Evolutionary conservation across 176 grass and related monocot genomes (phyloP).

Genomic region (Musa itinerans): DNA sequence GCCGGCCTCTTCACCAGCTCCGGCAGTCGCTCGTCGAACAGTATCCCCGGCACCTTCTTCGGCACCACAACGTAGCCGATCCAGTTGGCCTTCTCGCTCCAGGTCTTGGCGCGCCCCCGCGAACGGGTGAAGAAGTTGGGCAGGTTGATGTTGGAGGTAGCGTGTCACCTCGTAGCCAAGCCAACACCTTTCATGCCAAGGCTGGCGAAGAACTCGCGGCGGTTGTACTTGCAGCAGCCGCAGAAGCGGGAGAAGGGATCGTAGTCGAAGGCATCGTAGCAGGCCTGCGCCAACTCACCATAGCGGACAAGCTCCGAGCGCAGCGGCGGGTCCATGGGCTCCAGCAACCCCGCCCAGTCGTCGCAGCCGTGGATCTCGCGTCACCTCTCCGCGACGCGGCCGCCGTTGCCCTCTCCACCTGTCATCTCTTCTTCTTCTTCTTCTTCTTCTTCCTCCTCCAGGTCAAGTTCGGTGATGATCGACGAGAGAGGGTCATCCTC

Average conservation of each 20-base stretch:
- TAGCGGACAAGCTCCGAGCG: conserved; percentile 9
- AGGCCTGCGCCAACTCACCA: conserved; percentile 1
- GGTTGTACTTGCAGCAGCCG: conserved; percentile 6
- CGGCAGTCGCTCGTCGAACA: too few species aligned
- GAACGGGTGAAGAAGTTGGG: too few species aligned
- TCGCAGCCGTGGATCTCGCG: neutral
- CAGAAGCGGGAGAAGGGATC: conserved; percentile 8
- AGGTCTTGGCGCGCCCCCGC: too few species aligned
- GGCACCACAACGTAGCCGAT: too few species aligned
- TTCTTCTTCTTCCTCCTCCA: neutral
- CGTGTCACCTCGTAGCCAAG: too few species aligned
- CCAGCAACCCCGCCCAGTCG: conserved; percentile 5
- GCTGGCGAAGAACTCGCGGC: neutral
- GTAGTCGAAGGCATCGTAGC: conserved; percentile 17
- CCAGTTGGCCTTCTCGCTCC: too few species aligned
- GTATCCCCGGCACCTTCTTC: too few species aligned
- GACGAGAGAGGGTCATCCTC: neutral
- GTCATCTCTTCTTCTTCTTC: too few species aligned
- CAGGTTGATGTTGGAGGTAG: too few species aligned
- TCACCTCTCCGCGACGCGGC: neutral
- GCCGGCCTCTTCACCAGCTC: too few species aligned
- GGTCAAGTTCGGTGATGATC: neutral
- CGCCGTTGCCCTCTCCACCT: too few species aligned
- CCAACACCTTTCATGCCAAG: too few species aligned
- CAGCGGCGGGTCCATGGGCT: conserved; percentile 2